Evolutionary conservation across 2,329 filamentous ascomycete genomes (phyloP), one percentile per base, ranked within the genome.

Genomic region (Podosphaera fusca): DNA sequence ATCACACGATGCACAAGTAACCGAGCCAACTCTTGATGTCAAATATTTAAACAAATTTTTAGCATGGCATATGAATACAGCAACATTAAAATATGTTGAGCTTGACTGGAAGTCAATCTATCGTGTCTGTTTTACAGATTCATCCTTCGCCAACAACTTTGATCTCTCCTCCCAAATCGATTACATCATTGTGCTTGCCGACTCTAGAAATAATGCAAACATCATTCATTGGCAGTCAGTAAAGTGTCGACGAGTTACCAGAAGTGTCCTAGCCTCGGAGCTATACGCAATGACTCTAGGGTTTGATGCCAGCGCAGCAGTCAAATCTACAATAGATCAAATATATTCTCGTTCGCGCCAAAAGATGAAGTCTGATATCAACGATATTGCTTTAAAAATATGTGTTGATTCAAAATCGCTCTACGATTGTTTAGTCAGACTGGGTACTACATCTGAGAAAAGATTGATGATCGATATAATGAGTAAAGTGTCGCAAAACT

Each of bases 261-360:
- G 21, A 21, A 21, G 21, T 21, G 21, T 21, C 21, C 21, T 21
- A 21, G 21, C 21, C 21, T 21, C 21, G 21, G 21, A 21, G 21
- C 46, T 49, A 49, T 12, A 49, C 46, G 21, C 46, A 7, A 58
- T 61, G 42, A 36, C 57, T 9, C 12, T 1, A 2, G 57, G 58
- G 10, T 45, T 60, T 9, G 55, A 61, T 42, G 55, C 56, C 7
- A 42, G 3, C 9, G 34, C 42, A 12, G 52, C 55, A 4, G 33
- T 58, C 33, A 45, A 47, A 14, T 33, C 56, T 29, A 60, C 40
- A 12, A 8, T 55, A 9, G 53, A 55, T 29, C 33, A 40, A n/a
- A 55, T 55, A 35, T 21, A n/a, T 40, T 12, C 46, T 12, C 9
- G 9, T 49, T 12, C 21, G 12, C 7, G 2, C 21, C 46, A 49